phyloP scores from a whole-genome alignment of 179 eudicot genomes.

The Beta lomatogona region DNA sequence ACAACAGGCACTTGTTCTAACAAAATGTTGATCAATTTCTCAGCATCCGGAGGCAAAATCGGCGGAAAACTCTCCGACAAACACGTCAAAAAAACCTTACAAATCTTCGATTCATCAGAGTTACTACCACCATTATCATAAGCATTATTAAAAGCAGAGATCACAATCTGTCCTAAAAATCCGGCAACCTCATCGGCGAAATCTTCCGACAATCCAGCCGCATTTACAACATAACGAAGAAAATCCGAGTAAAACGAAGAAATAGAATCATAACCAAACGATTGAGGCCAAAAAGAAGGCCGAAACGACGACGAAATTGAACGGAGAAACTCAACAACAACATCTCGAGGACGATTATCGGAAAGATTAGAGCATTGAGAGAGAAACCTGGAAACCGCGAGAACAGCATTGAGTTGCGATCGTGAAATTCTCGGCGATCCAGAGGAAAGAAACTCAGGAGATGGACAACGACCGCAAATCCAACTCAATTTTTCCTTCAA shows the following conservation, averaged over 20 bases:
- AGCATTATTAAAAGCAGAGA: constrained; percentile 43
- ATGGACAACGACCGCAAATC: constrained; percentile 81
- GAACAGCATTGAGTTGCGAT: constrained; percentile 74
- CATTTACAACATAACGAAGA: constrained; percentile 52
- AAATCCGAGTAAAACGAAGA: constrained; percentile 59
- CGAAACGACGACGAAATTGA: constrained; percentile 56
- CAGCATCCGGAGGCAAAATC: constrained; percentile 50
- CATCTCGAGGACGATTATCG: constrained; percentile 49
- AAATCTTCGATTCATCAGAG: constrained; percentile 32
- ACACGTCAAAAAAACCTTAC: constrained; percentile 65
- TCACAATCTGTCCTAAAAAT: constrained; percentile 60
- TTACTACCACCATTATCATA: constrained; percentile 11
- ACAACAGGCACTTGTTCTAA: constrained; percentile 52
- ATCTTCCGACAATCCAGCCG: constrained; percentile 53
- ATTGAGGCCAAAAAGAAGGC: constrained; percentile 80
- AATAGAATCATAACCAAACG: constrained; percentile 48
- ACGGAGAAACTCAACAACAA: constrained; percentile 55
- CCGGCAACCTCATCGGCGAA: constrained; percentile 64
- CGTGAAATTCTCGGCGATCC: constrained; percentile 67
- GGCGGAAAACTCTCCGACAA: constrained; percentile 65
- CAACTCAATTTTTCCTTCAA: constrained; percentile 71
- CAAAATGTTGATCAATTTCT: constrained; percentile 50
- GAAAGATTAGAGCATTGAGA: constrained; percentile 60
- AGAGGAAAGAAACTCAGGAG: constrained; percentile 45
- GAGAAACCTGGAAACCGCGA: constrained; percentile 62